These are phyloP conservation scores for Trichocomaceae sp. DNA, from an alignment of 2,329 filamentous ascomycete genomes.

Conservation along the genomic window DNA sequence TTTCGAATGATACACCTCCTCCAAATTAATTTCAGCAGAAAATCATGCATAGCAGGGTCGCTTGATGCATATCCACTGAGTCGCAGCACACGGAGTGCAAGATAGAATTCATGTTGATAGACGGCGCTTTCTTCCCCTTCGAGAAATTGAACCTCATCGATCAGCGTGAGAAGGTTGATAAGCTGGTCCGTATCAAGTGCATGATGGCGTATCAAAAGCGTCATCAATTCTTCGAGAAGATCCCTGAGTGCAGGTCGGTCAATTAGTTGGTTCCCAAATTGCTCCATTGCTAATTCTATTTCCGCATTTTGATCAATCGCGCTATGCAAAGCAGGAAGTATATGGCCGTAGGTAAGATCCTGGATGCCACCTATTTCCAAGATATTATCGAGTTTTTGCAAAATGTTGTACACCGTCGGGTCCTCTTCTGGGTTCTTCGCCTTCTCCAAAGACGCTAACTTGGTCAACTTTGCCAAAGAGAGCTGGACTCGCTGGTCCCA, in stretches of 20 bases:
- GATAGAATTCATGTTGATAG: slow-evolving; percentile 61
- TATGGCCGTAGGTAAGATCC: slow-evolving; percentile 64
- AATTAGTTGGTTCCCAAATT: slow-evolving; percentile 51
- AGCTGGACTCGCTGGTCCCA: slow-evolving; percentile 95
- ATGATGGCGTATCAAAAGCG: slow-evolving; percentile 63
- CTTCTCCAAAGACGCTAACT: slow-evolving; percentile 56
- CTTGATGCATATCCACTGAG: slow-evolving; percentile 50
- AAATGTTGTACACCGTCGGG: slow-evolving; percentile 33
- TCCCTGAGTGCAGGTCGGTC: slow-evolving; percentile 61
- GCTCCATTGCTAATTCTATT: slow-evolving; percentile 66
- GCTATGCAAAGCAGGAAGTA: slow-evolving; percentile 60
- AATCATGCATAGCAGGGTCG: slow-evolving; percentile 51
- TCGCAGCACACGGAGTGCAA: slow-evolving; percentile 56
- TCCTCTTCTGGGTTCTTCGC: slow-evolving; percentile 23
- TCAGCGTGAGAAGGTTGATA: slow-evolving; percentile 65
- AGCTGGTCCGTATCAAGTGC: slow-evolving; percentile 54
- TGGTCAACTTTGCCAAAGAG: slow-evolving; percentile 76
- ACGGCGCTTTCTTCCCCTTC: slow-evolving; percentile 44
- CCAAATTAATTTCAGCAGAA: slow-evolving; percentile 66
- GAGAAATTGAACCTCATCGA: slow-evolving; percentile 49
- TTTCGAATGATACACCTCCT: slow-evolving; percentile 76
- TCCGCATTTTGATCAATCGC: slow-evolving; percentile 77
- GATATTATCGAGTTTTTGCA: slow-evolving; percentile 54
- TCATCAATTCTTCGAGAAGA: slow-evolving; percentile 64
- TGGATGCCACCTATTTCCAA: slow-evolving; percentile 71